Percentiles rank a stretch among this genome's conserved stretches.
These are phyloP conservation scores for Penicillium cosmopolitanum DNA, from an alignment of 495 filamentous ascomycete genomes.

Conservation along the genomic window DNA sequence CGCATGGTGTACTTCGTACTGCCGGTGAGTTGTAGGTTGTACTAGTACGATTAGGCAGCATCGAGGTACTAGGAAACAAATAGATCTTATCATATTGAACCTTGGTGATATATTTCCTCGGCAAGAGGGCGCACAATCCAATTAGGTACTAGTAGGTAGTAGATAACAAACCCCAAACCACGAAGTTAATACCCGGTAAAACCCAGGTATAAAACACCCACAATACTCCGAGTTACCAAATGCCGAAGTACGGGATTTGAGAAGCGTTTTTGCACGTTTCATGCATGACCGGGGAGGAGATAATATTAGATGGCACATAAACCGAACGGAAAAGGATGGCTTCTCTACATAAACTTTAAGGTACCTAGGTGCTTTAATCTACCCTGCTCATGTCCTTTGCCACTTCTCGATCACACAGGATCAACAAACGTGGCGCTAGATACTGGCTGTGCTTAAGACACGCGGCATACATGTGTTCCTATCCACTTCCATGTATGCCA, in stretches of 20 bases:
- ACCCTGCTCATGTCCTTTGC: too few species aligned
- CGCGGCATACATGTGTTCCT: slow-evolving; percentile 22
- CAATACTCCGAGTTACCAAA: not conserved
- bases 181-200: not conserved
- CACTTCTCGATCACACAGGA: not conserved
- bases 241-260: not conserved
- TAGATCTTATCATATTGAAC: not conserved
- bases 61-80: not conserved
- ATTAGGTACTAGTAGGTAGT: too few species aligned
- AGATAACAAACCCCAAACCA: too few species aligned
- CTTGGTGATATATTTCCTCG: too few species aligned
- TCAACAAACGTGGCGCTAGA: slow-evolving; percentile 1
- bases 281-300: not conserved
- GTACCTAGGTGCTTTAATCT: too few species aligned
- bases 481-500: slow-evolving; percentile 14
- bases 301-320: not conserved
- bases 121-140: too few species aligned
- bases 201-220: not conserved
- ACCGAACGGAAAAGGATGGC: not conserved
- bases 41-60: not conserved
- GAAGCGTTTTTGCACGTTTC: not conserved
- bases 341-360: not conserved
- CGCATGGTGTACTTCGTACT: too few species aligned
- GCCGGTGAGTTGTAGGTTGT: not conserved
- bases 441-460: slow-evolving; percentile 5